Percentiles rank a stretch among this genome's conserved stretches.
phyloP scores from a whole-genome alignment of 192 early-diverging fungal genomes.

The Mortierella alpina region DNA sequence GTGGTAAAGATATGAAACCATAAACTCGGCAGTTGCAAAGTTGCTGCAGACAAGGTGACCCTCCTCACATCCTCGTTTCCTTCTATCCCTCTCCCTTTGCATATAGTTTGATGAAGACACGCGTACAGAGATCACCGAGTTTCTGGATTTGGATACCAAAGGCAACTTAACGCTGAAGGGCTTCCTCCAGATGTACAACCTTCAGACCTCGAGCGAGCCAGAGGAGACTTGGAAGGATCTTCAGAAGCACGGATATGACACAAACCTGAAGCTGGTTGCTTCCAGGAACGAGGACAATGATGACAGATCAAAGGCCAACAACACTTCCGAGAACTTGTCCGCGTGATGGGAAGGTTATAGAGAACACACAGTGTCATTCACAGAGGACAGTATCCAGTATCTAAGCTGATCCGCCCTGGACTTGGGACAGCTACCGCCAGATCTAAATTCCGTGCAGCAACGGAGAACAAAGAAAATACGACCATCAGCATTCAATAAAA shows the following conservation, averaged over 20 bases:
- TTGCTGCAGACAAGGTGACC: not conserved
- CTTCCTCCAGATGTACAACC: slow-evolving; percentile 85
- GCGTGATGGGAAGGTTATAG: no score
- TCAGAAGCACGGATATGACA: slow-evolving; percentile 71
- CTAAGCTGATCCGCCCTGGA: no score
- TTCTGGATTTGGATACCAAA: slow-evolving; percentile 73
- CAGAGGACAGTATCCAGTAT: no score
- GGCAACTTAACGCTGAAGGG: slow-evolving; percentile 74
- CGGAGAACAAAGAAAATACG: no score
- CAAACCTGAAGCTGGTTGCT: slow-evolving; percentile 58
- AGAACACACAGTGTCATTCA: no score
- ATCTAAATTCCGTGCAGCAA: no score
- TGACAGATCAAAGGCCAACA: slow-evolving; percentile 13
- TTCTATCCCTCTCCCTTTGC: slow-evolving; percentile 22
- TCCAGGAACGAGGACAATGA: slow-evolving; percentile 54
- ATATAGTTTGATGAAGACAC: slow-evolving; percentile 43
- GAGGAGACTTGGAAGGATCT: slow-evolving; percentile 84
- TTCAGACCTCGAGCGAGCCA: slow-evolving; percentile 73
- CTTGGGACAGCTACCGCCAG: no score
- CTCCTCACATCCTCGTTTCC: not conserved
- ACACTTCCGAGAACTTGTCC: not conserved
- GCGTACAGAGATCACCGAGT: slow-evolving; percentile 70
- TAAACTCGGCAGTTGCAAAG: not conserved
- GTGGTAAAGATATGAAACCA: slow-evolving; percentile 41
- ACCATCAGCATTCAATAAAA: no score